Evolutionary conservation across 2,329 filamentous ascomycete genomes (phyloP), one percentile per base, ranked within the genome.

Genomic region (Aspergillus ruber): DNA sequence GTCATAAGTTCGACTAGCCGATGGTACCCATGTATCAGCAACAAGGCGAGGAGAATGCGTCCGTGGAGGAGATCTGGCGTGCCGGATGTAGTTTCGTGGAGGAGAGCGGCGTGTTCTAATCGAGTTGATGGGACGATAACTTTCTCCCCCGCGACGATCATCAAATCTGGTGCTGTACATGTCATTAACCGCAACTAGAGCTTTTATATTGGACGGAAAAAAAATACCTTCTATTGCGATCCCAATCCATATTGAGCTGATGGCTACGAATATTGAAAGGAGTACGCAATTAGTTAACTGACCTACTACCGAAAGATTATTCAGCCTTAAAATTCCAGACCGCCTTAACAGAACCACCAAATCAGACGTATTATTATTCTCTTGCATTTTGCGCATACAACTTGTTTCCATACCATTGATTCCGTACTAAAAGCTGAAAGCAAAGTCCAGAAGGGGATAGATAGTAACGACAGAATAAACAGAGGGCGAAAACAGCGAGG

Each of bases 11-110:
- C 65, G 58, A 49, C 58, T 58, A 40, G 61, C 55, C 29, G 67
- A 58, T 12, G 66, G 69, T 17, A 68, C 68, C 69, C 69, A 72
- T 42, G 69, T 71, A 56, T 72, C 69, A 35, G 68, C 69, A 35
- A 63, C 55, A 43, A 61, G 54, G 38, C 67, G 66, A 43, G 66
- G 66, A 41, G 67, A 70, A 21, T 63, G 65, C 49, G 64, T 66
- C 44, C 67, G 62, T 43, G 64, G 58, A 32, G 68, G 66, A 38
- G 68, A 69, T 43, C 67, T 63, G 42, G 61, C 58, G 49, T 60
- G 59, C 46, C 66, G 63, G 42, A 57, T 58, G 50, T 67, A 70
- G 13, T 59, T 61, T 46, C 67, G 63, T 50, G 69, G 64, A 40
- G 63, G 62, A 43, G 61, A 64, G 33, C 64, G 64, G 48, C 56